A percentile compares a stretch with the other conserved stretches of the same genome.
Conservation (phyloP, 2,329 filamentous ascomycete genomes). For the Venturia oleaginea region DNA sequence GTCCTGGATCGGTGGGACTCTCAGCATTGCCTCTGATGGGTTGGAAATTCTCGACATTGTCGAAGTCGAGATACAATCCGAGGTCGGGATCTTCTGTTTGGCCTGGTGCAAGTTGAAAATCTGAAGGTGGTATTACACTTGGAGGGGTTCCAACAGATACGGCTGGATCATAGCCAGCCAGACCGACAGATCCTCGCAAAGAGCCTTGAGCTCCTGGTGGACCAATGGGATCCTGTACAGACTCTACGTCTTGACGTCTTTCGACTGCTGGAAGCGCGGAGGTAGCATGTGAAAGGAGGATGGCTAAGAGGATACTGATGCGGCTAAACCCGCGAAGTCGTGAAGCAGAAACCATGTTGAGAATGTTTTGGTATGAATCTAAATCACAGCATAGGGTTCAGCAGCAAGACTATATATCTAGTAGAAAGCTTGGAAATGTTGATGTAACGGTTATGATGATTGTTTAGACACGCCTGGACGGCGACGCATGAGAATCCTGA, state of each 20-base stretch:
- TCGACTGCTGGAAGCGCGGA: neutral
- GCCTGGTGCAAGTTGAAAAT: slow-evolving; percentile 38
- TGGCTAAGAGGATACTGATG: neutral
- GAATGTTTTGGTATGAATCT: neutral
- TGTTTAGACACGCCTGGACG: neutral
- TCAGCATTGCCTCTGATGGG: slow-evolving; percentile 44
- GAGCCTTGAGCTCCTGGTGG: slow-evolving; percentile 2
- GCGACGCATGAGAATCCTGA: neutral
- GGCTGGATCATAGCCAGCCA: slow-evolving; percentile 16
- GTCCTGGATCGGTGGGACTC: slow-evolving; percentile 52
- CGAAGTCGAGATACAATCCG: slow-evolving; percentile 47
- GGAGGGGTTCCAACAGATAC: slow-evolving; percentile 14
- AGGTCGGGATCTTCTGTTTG: slow-evolving; percentile 43
- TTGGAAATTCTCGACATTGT: slow-evolving; percentile 42
- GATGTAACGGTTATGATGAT: neutral
- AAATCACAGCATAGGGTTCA: neutral
- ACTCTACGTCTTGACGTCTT: neutral
- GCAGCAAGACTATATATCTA: neutral
- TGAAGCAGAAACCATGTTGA: neutral
- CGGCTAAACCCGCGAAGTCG: neutral
- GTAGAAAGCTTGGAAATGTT: neutral
- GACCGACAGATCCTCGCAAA: slow-evolving; percentile 13
- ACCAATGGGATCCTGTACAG: neutral
- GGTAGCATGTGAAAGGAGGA: neutral
- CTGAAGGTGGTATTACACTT: slow-evolving; percentile 22